phyloP scores from a whole-genome alignment of 2,329 filamentous ascomycete genomes.

The Trichoderma atroviride region DNA sequence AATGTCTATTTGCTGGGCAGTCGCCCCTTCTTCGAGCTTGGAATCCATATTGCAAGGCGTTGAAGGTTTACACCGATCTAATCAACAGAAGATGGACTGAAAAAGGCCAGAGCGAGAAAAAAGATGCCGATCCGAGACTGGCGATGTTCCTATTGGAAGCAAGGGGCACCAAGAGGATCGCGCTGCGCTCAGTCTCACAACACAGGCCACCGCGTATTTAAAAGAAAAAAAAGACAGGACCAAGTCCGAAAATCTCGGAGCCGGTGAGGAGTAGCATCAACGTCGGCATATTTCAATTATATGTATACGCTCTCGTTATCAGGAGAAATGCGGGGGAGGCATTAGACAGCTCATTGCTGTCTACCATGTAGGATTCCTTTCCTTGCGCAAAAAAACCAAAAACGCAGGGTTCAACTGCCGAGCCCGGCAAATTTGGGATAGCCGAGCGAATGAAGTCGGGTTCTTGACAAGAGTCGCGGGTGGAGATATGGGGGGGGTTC shows the following conservation, averaged over 20 bases:
- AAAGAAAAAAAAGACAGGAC: neutral
- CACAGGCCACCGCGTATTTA: neutral
- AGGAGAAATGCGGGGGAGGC: slow-evolving; percentile 9
- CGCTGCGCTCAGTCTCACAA: neutral
- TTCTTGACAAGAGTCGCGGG: neutral
- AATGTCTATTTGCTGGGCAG: slow-evolving; percentile 5
- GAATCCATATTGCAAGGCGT: slow-evolving; percentile 8
- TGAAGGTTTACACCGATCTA: neutral
- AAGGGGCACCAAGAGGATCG: neutral
- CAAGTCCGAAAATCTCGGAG: neutral
- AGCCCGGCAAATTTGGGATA: neutral
- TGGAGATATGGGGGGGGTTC: slow-evolving; percentile 5
- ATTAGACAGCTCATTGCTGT: neutral
- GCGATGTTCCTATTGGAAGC: neutral
- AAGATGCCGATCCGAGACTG: neutral
- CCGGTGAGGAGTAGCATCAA: neutral
- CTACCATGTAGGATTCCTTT: neutral
- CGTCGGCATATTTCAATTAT: neutral
- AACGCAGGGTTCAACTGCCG: slow-evolving; percentile 15
- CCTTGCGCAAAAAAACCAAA: neutral
- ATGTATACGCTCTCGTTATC: neutral
- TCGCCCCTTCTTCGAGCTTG: slow-evolving; percentile 19
- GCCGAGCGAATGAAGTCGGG: slow-evolving; percentile 4
- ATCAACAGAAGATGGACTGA: neutral
- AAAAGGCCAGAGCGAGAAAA: neutral